Percentiles rank a stretch among this genome's conserved stretches.
Evolutionary conservation across 2,329 filamentous ascomycete genomes (phyloP).

Genomic region (Pseudocercospora macadamiae): DNA sequence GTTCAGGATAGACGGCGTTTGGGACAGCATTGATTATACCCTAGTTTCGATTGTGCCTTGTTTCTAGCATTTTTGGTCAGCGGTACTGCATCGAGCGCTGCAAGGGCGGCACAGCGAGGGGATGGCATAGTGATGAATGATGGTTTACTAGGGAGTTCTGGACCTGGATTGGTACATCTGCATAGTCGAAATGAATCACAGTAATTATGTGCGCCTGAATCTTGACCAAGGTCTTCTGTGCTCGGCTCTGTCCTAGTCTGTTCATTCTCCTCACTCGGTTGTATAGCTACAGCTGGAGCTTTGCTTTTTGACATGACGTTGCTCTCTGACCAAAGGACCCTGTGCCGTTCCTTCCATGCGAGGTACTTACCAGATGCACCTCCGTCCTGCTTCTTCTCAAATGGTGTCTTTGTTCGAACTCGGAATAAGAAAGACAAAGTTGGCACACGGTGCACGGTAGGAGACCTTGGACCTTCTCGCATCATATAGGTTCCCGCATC

Average conservation of each 20-base stretch:
- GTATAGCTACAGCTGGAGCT: not conserved
- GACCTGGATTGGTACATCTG: not conserved
- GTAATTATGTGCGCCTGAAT: too few species aligned
- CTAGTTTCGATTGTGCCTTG: slow-evolving; percentile 11
- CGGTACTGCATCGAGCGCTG: slow-evolving; percentile 12
- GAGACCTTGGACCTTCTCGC: too few species aligned
- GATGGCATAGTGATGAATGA: slow-evolving; percentile 16
- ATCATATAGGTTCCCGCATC: too few species aligned
- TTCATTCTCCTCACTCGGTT: not conserved
- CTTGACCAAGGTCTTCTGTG: not conserved
- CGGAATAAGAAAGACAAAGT: too few species aligned
- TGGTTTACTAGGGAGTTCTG: not conserved
- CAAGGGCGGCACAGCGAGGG: slow-evolving; percentile 18
- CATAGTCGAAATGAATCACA: not conserved
- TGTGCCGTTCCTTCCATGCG: not conserved
- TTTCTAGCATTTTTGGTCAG: slow-evolving; percentile 11
- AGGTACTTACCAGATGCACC: too few species aligned
- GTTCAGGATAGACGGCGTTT: slow-evolving; percentile 5
- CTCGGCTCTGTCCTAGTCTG: not conserved
- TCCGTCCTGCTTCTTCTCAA: too few species aligned
- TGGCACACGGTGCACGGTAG: too few species aligned
- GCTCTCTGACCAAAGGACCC: too few species aligned
- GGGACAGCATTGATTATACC: slow-evolving; percentile 13
- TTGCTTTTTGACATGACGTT: not conserved
- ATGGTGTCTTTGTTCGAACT: too few species aligned